Base-by-base conservation (phyloP, 257 asterid species). In the Eustoma russellianum region DNA sequence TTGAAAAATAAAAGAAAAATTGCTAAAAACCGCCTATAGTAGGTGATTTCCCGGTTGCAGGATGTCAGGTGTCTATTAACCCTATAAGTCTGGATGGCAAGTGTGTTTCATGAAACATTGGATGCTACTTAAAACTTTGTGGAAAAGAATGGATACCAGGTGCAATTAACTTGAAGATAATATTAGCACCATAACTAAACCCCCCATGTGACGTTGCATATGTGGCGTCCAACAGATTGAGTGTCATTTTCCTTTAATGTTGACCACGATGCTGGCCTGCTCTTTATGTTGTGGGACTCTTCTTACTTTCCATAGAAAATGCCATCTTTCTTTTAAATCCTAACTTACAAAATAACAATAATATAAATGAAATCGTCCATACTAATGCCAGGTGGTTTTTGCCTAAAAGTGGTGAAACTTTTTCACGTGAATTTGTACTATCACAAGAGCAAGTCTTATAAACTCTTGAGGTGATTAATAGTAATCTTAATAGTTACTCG, bases 401-500 rank as follows among this genome's bases (percentile, higher is more conserved):
- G 54, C 9, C 18, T 6, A 5, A 6, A 52, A 33, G 30, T 24
- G 30, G 30, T 24, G 30, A 24, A 24, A 24, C 30, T 4, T 2
- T 24, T 2, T 24, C 30, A 24, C 30, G 3, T 2, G 30, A 24
- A 24, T 24, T 4, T 24, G 50, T 53, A 10, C 48, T 33, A 34
- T 10, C n/a, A n/a, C n/a, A 59, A 53, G 35, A 51, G 61, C 46
- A 47, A 56, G 13, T 24, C 3, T 45, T 41, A 53, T 28, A 24
- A 63, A 40, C 55, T 72, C 69, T 33, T 54, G 51, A 47, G 58
- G 51, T 44, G 51, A 48, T 45, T 54, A 17, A 13, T 41, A n/a
- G 52, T 15, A 59, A 35, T 56, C 56, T 56, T 66, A 67, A 67
- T 45, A 67, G 77, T n/a, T n/a, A n/a, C n/a, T n/a, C n/a, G n/a